Evolutionary conservation across 345 rosid species (phyloP), one percentile per base, ranked within the genome.

Genomic region (Populus simonii): DNA sequence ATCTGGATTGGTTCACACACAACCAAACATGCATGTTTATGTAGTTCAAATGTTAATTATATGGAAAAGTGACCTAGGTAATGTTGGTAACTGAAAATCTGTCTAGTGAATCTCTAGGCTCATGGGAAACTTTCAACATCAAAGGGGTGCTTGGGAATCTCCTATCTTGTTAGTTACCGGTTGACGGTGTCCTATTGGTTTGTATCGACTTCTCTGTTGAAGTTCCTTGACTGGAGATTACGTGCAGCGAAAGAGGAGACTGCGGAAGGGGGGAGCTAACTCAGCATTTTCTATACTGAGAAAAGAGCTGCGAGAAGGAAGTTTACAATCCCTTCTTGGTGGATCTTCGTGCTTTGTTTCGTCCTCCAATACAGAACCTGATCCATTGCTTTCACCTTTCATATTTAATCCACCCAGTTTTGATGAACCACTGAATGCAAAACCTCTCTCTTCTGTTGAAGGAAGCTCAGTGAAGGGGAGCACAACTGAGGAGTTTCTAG

Each of bases 211-310:
- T 35, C n/a, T 35, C 20, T 36, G 22, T 18, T 36, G 35, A 59
- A 66, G 47, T 85, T 88, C 97, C 94, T 91, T 94, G 83, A 92
- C 84, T 63, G 71, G 66, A 78, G 68, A 45, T 72, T 80, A 94
- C 95, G 81, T 89, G 62, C 97, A 92, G 91, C 89, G 90, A 70
- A 90, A 81, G 84, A 86, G 94, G 76, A 91, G 89, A 81, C 82
- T 89, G 76, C 84, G 92, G 27, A 92, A 84, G 83, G 90, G 90
- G 43, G 90, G 89, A 70, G 79, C 86, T 55, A 89, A 83, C 77
- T 86, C 92, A 0, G 80, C 92, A 12, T 89, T 88, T 83, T 86
- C 90, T 18, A 77, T 87, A 49, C 74, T 94, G 85, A 92, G 91
- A 74, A 92, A 84, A 73, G 95, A 90, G 84, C 84, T 88, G 66